Evolutionary conservation across 1,284 basidiomycete genomes (phyloP).

Genomic region (Leccinum colubrinum): DNA sequence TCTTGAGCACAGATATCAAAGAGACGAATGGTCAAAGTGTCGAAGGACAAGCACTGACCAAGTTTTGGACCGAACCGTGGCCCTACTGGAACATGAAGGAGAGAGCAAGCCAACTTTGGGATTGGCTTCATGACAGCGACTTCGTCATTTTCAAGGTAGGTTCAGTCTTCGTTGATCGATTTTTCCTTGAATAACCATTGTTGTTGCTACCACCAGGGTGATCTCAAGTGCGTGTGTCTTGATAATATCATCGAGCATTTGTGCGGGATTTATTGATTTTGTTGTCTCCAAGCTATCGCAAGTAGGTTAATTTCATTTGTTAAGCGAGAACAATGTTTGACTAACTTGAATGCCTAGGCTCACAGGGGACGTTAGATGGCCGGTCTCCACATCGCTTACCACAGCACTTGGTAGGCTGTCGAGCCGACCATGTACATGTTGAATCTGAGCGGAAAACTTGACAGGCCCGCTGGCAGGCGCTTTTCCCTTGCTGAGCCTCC

Average conservation of each 20-base stretch:
- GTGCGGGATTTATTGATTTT: slow-evolving; percentile 1
- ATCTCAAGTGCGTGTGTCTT: slow-evolving; percentile 68
- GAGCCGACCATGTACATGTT: neutral
- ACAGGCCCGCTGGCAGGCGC: slow-evolving; percentile 76
- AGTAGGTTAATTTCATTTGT: slow-evolving; percentile 48
- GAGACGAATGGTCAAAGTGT: slow-evolving; percentile 14
- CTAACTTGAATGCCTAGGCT: slow-evolving; percentile 49
- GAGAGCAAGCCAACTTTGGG: slow-evolving; percentile 58
- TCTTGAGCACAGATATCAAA: slow-evolving; percentile 53
- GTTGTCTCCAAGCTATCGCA: slow-evolving; percentile 63
- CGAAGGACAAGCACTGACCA: slow-evolving; percentile 33
- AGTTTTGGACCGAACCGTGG: slow-evolving; percentile 86
- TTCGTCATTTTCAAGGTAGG: slow-evolving; percentile 90
- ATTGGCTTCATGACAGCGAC: slow-evolving; percentile 59
- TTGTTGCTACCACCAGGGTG: slow-evolving; percentile 54
- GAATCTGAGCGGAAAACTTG: slow-evolving; percentile 5
- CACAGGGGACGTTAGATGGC: slow-evolving; percentile 90
- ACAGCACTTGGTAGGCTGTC: slow-evolving; percentile 67
- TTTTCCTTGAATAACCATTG: neutral
- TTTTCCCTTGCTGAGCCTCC: slow-evolving; percentile 80
- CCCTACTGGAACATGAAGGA: slow-evolving; percentile 81
- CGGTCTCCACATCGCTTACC: slow-evolving; percentile 76
- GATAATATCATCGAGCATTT: neutral
- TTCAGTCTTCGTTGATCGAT: neutral
- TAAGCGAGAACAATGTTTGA: slow-evolving; percentile 23